Percentiles rank a stretch among this genome's conserved stretches.
Evolutionary conservation across 202 grass and related monocot species (phyloP).

Genomic region (Saccharum hybrid): DNA sequence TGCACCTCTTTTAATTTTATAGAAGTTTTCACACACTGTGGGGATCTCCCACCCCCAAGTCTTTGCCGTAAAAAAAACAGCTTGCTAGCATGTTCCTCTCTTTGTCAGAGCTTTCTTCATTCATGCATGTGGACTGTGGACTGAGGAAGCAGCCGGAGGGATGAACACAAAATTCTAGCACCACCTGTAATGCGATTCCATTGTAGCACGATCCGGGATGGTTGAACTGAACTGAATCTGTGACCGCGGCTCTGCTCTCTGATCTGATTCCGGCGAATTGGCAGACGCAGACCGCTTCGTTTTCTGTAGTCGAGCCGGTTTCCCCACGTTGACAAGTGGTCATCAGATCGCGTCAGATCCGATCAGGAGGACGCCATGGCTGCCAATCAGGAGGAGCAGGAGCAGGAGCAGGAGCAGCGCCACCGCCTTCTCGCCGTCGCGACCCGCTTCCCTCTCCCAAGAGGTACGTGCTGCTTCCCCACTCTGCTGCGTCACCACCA

Average conservation of each 20-base stretch:
- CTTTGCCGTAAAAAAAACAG: too few species aligned
- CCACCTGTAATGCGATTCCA: too few species aligned
- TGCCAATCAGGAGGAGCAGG: neutral
- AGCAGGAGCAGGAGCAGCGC: slow-evolving; percentile 45
- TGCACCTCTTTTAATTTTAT: too few species aligned
- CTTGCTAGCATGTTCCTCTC: too few species aligned
- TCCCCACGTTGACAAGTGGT: neutral
- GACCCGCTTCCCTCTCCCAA: slow-evolving; percentile 59
- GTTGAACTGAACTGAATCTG: slow-evolving; percentile 13
- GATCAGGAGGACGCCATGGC: slow-evolving; percentile 19
- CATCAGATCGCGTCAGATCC: neutral
- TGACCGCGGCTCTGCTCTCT: neutral
- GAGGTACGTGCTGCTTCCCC: slow-evolving; percentile 24
- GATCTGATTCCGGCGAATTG: neutral
- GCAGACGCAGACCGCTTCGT: neutral
- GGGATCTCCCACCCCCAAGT: too few species aligned
- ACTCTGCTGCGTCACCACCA: neutral
- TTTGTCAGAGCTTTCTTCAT: neutral
- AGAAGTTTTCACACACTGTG: too few species aligned
- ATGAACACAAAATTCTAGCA: neutral
- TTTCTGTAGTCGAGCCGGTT: neutral
- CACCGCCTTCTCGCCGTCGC: slow-evolving; percentile 62
- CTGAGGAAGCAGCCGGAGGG: neutral
- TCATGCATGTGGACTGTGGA: neutral
- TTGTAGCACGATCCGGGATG: neutral